Base-by-base conservation (phyloP, 1,284 basidiomycete genomes). In the Fomitopsis palustris region DNA sequence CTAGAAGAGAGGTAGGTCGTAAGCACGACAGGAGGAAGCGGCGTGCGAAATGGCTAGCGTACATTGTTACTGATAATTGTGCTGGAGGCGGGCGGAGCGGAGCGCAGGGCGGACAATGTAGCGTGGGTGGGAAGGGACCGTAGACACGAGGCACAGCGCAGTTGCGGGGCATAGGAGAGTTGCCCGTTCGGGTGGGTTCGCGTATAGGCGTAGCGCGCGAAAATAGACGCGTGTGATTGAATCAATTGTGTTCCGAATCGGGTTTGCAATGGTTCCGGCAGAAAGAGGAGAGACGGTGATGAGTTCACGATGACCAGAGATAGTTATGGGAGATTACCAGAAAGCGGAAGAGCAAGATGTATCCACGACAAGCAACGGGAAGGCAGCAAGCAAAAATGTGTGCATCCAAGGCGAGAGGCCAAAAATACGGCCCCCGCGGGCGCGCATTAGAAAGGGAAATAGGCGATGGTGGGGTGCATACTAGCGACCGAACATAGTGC, bases 11-110 rank as follows among this genome's bases (percentile, higher is more conserved):
- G 55, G 42, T 29, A 52, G 62, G 38, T 37, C 16, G 57, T 42
- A 53, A 55, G 45, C 21, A 3, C 29, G 25, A 38, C 51, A 43
- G 41, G 25, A 56, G 35, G 45, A 2, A 33, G n/a, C n/a, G 56
- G 59, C 64, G 61, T 54, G 57, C 19, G 49, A 52, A 43, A 52
- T n/a, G 60, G 42, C 53, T 52, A 19, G 86, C 86, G 77, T 75
- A 88, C 87, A 65, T 87, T 87, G 69, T 79, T 84, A 77, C 83
- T 87, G 69, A 88, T 82, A 66, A 87, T 83, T 59, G 84, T 78
- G 71, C 86, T 85, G 69, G 43, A 63, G 60, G 49, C 31, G 27
- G 56, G 29, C 33, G n/a, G n/a, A 7, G 19, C 59, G 53, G 33
- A 25, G 37, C 47, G 29, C 25, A 17, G 47, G 31, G 27, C 19